Evolutionary conservation across 176 grass and related monocot genomes (phyloP), one percentile per base, ranked within the genome.

Genomic region (Musa troglodytarum): DNA sequence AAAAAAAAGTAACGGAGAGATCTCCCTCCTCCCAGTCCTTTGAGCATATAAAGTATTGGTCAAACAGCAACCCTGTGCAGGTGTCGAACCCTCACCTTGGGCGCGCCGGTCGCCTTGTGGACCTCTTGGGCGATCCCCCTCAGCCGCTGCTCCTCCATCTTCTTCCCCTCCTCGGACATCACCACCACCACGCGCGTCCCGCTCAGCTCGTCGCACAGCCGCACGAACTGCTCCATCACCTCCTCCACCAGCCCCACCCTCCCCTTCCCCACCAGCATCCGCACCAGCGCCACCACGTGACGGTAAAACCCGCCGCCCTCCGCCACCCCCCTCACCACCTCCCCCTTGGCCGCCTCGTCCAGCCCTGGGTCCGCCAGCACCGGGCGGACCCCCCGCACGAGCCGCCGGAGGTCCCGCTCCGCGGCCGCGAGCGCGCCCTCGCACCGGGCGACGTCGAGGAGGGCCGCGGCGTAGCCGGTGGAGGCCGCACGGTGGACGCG

Each of bases 391-490:
- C 61, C 74, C 9, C 23, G 63, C 21, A 76, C 14, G 61, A 87
- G 57, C 49, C 64, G 62, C 12, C 80, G 52, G 5, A n/a, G 64
- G 74, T 82, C 80, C 10, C 76, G 26, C 21, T 63, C 76, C 55
- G 71, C 71, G n/a, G 53, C 53, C 21, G 10, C 75, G 28, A 82
- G 63, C 17, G 26, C 78, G 13, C 80, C 80, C 12, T 72, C 70
- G 72, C 70, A 74, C 54, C 75, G 52, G 2, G 75, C 75, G 14
- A 64, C 85, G 66, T 87, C 85, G 4, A 81, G 63, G 19, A 87
- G 62, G 11, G 85, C 85, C 1, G 80, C 80, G 13, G 85, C 85
- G 77, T 87, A 87, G 73, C 85, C 85, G 68, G 80, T 80, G 12
- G 85, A 76, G 22, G 85, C 80, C 23, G 80, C 62, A 43, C 78